Conservation (phyloP, 352 stramenopile species). For the Pseudoperonospora humuli region DNA sequence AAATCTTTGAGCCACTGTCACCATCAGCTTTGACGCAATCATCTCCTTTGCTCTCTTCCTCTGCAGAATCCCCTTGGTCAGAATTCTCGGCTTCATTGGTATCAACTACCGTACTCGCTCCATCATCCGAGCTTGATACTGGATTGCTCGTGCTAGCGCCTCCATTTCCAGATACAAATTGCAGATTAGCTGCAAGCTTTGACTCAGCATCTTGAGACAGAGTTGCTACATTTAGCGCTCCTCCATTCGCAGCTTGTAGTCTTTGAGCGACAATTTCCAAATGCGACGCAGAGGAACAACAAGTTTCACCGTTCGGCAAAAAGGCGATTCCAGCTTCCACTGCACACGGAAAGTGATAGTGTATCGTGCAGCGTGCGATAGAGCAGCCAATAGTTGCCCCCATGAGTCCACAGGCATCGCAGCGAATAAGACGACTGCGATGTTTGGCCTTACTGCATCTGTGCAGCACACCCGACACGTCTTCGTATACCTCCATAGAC, state of each 20-base stretch:
- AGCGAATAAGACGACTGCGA: slow-evolving; percentile 84
- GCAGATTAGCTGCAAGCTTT: neutral
- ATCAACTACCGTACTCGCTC: neutral
- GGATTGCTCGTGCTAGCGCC: neutral
- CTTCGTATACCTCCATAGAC: slow-evolving; percentile 90
- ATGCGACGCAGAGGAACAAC: slow-evolving; percentile 46
- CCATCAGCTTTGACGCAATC: neutral
- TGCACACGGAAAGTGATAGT: slow-evolving; percentile 93
- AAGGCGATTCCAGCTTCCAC: slow-evolving; percentile 68
- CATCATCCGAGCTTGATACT: slow-evolving; percentile 3
- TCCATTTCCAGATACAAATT: neutral
- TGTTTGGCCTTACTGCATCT: slow-evolving; percentile 86
- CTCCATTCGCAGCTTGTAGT: slow-evolving; percentile 11
- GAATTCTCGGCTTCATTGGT: neutral
- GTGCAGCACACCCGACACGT: slow-evolving; percentile 53
- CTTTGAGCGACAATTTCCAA: slow-evolving; percentile 40
- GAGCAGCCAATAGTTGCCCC: slow-evolving; percentile 90
- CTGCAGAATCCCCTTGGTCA: neutral
- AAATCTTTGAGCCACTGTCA: slow-evolving; percentile 1
- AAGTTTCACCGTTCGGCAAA: slow-evolving; percentile 59
- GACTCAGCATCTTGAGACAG: neutral
- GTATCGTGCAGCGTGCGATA: slow-evolving; percentile 75
- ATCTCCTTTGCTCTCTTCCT: slow-evolving; percentile 1
- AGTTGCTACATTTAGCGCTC: neutral
- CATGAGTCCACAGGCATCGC: slow-evolving; percentile 82